Percentiles rank a stretch among this genome's conserved stretches.
phyloP scores from a whole-genome alignment of 2,329 filamentous ascomycete species.

The Ceratocystis colombiana region DNA sequence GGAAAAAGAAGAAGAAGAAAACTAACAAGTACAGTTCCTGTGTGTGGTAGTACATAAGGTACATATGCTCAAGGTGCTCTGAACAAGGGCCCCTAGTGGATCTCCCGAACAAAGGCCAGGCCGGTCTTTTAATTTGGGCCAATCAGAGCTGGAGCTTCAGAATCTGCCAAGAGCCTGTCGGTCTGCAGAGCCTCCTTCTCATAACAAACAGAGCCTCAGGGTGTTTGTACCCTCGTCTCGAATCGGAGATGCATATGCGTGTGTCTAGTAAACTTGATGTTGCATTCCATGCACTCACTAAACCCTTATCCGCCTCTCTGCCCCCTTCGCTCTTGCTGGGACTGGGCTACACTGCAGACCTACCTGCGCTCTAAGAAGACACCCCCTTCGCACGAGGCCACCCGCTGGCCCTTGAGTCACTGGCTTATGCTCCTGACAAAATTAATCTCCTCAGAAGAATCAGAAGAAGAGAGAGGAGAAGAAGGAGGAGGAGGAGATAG shows the following conservation, averaged over 20 bases:
- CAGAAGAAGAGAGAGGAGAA: background rate
- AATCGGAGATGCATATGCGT: background rate
- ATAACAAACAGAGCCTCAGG: background rate
- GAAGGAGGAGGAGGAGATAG: background rate
- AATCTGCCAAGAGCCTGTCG: background rate
- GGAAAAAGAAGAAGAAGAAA: constrained; percentile 7
- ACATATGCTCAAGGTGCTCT: background rate
- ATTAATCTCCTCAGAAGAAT: constrained; percentile 13
- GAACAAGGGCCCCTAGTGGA: background rate
- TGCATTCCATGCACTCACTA: background rate
- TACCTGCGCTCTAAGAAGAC: background rate
- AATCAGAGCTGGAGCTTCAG: constrained; percentile 1
- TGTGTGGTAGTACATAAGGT: constrained; percentile 9
- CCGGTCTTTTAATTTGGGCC: background rate
- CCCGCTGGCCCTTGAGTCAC: background rate
- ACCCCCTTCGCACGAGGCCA: background rate
- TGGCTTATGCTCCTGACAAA: background rate
- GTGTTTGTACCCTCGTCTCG: background rate
- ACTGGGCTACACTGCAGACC: background rate
- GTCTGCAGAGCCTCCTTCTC: background rate
- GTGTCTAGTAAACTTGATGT: background rate
- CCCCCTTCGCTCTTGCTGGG: background rate
- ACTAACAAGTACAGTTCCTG: background rate
- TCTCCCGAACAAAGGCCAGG: background rate
- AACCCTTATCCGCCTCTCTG: background rate